Evolutionary conservation across 306 rosid genomes (phyloP), one percentile per base, ranked within the genome.

Genomic region (Cicer judaicum): DNA sequence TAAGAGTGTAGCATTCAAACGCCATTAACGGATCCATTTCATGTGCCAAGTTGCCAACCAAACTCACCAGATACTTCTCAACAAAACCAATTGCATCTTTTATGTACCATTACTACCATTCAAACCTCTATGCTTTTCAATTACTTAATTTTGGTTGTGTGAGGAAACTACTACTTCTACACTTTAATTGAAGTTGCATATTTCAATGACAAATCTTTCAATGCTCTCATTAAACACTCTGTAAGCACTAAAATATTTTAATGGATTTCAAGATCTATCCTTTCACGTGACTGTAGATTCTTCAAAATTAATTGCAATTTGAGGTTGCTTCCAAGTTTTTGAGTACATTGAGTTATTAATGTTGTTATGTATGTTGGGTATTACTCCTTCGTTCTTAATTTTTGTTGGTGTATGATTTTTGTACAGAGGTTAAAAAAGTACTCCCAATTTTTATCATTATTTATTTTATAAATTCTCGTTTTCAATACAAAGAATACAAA

Each of bases 31-130:
- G 82, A 81, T 88, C 82, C 73, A 86, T 76, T 82, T 78, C 84
- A 71, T 81, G 84, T 84, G 91, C 86, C 89, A 83, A 83, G 88
- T 84, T 84, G 89, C 87, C 86, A 83, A 86, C 90, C 85, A 86
- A 85, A 82, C 82, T 74, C 87, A 79, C 79, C 84, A 83, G 77
- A 68, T 68, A 67, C 79, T 49, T 36, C 65, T 80, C 86, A 70
- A 65, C 79, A 65, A 81, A 68, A 75, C 85, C 84, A 81, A 88
- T 68, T 88, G 87, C 83, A 49, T 61, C 80, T 72, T 70, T 79
- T 76, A 18, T 71, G 46, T 67, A 66, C 75, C 59, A 84, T 19
- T 82, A 62, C 10, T 68, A 40, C 48, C 80, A 64, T 76, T 73
- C 70, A 83, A 81, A 1, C 36, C 77, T 55, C 43, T 50, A 50